Base-by-base conservation (phyloP, 257 asterid genomes). In the Jacaranda mimosifolia region DNA sequence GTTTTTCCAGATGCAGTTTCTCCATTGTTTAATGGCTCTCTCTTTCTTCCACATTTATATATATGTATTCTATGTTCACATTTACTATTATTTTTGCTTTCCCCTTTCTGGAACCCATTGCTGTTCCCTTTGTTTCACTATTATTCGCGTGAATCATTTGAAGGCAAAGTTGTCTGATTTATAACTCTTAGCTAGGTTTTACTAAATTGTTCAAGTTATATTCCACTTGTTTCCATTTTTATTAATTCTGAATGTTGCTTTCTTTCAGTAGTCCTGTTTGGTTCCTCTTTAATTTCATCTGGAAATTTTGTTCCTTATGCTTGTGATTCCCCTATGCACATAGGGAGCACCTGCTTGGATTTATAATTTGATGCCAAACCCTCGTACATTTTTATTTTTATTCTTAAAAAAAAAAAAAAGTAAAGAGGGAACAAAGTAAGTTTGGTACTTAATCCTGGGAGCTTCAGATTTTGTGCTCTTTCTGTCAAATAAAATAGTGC, bases 1-100 rank as follows among this genome's bases (percentile, higher is more conserved):
- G 81, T 63, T 43, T 78, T 79, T 81, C 74, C 76, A 63, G 80
- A 79, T 85, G 82, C 83, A 76, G 76, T 69, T 79, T 73, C 13
- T 65, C 72, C 59, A 66, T 83, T 76, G 66, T 84, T 83, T 68
- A 79, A 73, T 74, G 78, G 52, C 77, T 79, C 70, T 87, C 77
- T 80, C 81, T 72, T 74, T 74, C 68, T 65, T 76, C 81, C 74
- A 6, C 39, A 53, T 80, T 76, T 59, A 59, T 59, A 45, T 55
- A 9, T 53, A 51, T 42, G 6, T 42, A 42, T 42, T 51, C 13
- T 62, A 13, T 5, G 18, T 18, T 49, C 57, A 13, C 39, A 18
- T 32, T 35, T 64, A 35, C 46, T 73, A 3, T 56, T 46, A 38
- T 12, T 19, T 21, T 19, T 11, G 13, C 3, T 9, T 63, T 11